Conservation (phyloP, 208 protist species). For the Wallacemonas rigidus region DNA sequence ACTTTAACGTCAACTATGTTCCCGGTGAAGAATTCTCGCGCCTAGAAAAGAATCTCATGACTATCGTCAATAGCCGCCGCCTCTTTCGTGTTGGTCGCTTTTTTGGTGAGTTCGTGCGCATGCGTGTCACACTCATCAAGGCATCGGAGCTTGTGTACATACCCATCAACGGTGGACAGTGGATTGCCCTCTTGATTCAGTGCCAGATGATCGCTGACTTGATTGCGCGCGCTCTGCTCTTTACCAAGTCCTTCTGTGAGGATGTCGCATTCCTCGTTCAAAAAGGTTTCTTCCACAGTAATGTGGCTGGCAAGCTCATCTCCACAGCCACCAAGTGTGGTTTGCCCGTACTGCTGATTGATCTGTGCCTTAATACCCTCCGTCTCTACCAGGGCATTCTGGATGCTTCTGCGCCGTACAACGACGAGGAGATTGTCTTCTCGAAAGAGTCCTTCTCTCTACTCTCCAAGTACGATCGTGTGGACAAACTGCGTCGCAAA, state of each 20-base stretch:
- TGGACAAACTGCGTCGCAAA: conserved; percentile 82
- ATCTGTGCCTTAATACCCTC: conserved; percentile 88
- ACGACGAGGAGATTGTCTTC: conserved; percentile 51
- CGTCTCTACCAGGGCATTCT: conserved; percentile 83
- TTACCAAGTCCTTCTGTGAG: conserved; percentile 86
- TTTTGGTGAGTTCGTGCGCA: conserved; percentile 89
- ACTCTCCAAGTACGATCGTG: conserved; percentile 82
- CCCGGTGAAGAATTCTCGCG: conserved; percentile 76
- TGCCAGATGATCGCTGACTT: conserved; percentile 92
- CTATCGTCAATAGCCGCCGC: conserved; percentile 86
- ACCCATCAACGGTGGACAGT: conserved; percentile 74
- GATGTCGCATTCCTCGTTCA: conserved; percentile 87
- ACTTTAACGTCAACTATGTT: conserved; percentile 78
- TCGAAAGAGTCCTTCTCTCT: conserved; percentile 86
- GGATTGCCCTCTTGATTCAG: conserved; percentile 87
- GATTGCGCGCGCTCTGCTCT: conserved; percentile 75
- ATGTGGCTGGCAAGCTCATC: conserved; percentile 81
- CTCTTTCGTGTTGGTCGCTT: conserved; percentile 89
- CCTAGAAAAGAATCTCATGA: conserved; percentile 88
- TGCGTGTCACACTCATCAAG: conserved; percentile 88
- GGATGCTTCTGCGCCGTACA: conserved; percentile 56
- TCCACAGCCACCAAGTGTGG: conserved; percentile 71
- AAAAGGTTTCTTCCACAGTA: conserved; percentile 89
- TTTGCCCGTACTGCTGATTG: conserved; percentile 81
- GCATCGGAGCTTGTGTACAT: conserved; percentile 88